Conservation (phyloP, 257 asterid genomes). For the Solanum megistacrolobum region DNA sequence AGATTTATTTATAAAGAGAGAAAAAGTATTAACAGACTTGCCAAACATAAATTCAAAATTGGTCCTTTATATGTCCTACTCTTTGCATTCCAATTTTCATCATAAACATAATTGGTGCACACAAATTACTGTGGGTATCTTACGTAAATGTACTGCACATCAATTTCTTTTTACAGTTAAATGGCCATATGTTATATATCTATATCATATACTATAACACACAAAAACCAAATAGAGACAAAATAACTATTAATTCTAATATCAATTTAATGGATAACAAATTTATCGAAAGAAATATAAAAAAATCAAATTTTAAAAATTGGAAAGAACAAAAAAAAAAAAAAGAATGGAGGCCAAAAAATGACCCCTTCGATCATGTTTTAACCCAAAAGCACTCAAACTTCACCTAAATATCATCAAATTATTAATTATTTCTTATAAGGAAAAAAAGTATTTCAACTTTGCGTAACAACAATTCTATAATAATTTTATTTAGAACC, state of each 20-base stretch:
- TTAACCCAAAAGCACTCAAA: neutral
- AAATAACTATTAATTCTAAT: too few relatives aligned
- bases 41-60: too few relatives aligned
- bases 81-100: neutral
- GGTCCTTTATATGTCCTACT: too few relatives aligned
- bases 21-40: too few relatives aligned
- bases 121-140: neutral
- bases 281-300: neutral
- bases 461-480: too few relatives aligned
- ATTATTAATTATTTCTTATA: too few relatives aligned
- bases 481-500: neutral
- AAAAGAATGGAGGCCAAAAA: neutral
- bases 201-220: too few relatives aligned
- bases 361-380: neutral
- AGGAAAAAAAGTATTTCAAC: too few relatives aligned
- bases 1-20: too few relatives aligned
- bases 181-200: too few relatives aligned
- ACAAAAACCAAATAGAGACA: neutral
- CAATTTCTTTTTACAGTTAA: too few relatives aligned
- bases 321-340: neutral
- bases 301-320: neutral
- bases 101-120: neutral
- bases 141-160: too few relatives aligned
- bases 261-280: neutral
- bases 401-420: neutral